These are phyloP conservation scores for Diaporthe destruens DNA, from an alignment of 2,329 filamentous ascomycete genomes.

Conservation along the genomic window DNA sequence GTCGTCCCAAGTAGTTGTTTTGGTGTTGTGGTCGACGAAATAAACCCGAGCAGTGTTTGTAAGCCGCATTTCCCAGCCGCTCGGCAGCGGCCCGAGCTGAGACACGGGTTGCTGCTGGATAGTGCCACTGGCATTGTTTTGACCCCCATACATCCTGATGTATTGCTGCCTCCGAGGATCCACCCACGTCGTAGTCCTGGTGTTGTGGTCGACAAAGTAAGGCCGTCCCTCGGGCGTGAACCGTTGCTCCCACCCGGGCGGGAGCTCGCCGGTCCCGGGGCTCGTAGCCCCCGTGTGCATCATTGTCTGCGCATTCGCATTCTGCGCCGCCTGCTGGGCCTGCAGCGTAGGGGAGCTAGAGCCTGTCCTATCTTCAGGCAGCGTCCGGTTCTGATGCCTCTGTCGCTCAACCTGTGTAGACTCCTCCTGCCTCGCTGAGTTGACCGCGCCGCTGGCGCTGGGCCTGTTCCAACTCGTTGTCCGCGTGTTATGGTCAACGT, in stretches of 20 bases:
- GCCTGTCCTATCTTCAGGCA: constrained; percentile 95
- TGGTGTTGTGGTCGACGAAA: constrained; percentile 99
- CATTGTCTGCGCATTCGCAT: constrained; percentile 78
- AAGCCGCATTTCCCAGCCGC: constrained; percentile 99
- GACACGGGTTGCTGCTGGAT: constrained; percentile 99
- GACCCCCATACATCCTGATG: constrained; percentile 94
- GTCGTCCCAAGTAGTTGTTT: constrained; percentile 99
- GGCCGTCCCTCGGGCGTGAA: constrained; percentile 94
- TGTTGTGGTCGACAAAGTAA: constrained; percentile 99
- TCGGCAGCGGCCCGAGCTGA: constrained; percentile 92
- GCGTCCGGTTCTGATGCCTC: constrained; percentile 92
- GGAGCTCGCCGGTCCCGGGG: constrained; percentile 93
- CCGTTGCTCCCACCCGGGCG: constrained; percentile 95
- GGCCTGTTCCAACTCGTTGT: constrained; percentile 97
- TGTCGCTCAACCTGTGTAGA: constrained; percentile 94
- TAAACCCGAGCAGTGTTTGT: constrained; percentile 98
- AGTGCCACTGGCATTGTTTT: constrained; percentile 84
- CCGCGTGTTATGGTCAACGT: constrained; percentile 97
- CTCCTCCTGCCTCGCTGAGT: constrained; percentile 84
- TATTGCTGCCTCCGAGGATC: constrained; percentile 97
- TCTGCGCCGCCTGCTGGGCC: constrained; percentile 60
- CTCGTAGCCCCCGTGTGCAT: constrained; percentile 96
- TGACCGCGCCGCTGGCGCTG: constrained; percentile 80
- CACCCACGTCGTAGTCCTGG: constrained; percentile 97
- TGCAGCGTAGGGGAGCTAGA: constrained; percentile 87